Conservation (phyloP, 1,139 yeast genomes). For the Pneumocystis oryctolagi region DNA sequence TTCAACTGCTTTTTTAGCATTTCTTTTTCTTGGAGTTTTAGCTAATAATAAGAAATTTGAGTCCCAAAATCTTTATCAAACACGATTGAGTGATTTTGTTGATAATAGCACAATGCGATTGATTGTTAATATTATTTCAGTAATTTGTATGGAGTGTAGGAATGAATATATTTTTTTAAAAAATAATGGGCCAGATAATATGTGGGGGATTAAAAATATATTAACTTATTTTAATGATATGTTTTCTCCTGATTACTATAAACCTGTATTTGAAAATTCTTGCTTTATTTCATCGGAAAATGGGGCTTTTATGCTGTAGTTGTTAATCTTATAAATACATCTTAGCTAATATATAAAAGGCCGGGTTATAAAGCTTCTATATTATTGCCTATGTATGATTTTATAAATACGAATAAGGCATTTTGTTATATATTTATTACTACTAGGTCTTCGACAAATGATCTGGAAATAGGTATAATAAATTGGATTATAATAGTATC, state of each 20-base stretch:
- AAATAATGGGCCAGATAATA: conserved; percentile 10
- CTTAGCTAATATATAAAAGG: background rate
- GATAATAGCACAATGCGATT: conserved; percentile 26
- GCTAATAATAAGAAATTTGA: conserved; percentile 27
- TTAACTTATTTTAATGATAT: conserved; percentile 7
- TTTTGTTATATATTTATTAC: conserved; percentile 23
- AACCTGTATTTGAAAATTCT: conserved; percentile 6
- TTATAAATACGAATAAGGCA: conserved; percentile 24
- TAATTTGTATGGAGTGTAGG: conserved; percentile 5
- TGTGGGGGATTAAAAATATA: conserved; percentile 11
- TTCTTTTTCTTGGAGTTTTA: conserved; percentile 25
- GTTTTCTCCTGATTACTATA: conserved; percentile 8
- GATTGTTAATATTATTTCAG: conserved; percentile 15
- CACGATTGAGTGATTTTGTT: conserved; percentile 28
- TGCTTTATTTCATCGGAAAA: background rate
- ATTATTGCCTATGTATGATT: conserved; percentile 26
- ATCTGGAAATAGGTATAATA: conserved; percentile 7
- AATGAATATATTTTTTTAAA: conserved; percentile 10
- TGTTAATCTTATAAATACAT: background rate
- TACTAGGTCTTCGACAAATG: conserved; percentile 7
- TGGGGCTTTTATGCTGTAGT: background rate
- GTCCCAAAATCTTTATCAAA: conserved; percentile 25
- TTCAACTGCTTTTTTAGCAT: conserved; percentile 22
- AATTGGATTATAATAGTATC: background rate
- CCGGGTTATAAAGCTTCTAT: conserved; percentile 11